Base-by-base conservation (phyloP, 768 basidiomycete genomes). In the Postia placenta region DNA sequence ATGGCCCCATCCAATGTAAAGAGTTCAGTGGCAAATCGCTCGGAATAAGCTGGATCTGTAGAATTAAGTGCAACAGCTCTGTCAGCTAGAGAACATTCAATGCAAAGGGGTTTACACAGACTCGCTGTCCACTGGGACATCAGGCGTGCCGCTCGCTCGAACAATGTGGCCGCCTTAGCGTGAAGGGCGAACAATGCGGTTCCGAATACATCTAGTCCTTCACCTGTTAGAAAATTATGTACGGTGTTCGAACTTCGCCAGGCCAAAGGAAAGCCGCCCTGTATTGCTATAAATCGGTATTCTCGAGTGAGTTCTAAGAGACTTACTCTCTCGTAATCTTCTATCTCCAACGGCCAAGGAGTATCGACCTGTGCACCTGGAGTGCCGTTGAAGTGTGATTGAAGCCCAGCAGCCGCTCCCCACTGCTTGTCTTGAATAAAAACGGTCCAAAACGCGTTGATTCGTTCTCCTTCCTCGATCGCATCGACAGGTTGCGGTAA, bases 391-490 rank as follows among this genome's bases (percentile, higher is more conserved):
- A 84, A 70, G 20, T 70, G 71, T 23, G 72, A 57, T 0, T 79
- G 73, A 2, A 71, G 68, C 46, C 80, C 80, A 40, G 81, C 67
- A 2, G 75, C 72, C 25, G 80, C 72, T 2, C 76, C 69, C 53
- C 81, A 73, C 51, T 72, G 71, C 51, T 81, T 80, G 65, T 84
- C 80, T 47, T 83, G 68, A 36, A 69, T 65, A 51, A 78, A 75
- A 6, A 78, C 80, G 2, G 73, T 65, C 83, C 83, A 85, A 57
- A 85, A 84, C 1, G 74, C 78, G 48, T 78, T 77, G 44, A 84
- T 80, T 22, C 80, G 71, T 59, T 85, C 83, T 17, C 76, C 81
- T 58, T 83, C 81, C 54, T 83, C 83, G 23, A 79, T 57, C 15
- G 66, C 55, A 58, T 78, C 75, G 15, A 51, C 58, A 7, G 60